phyloP scores from a whole-genome alignment of 176 grass and related monocot species.

The Saccharum spontaneum region DNA sequence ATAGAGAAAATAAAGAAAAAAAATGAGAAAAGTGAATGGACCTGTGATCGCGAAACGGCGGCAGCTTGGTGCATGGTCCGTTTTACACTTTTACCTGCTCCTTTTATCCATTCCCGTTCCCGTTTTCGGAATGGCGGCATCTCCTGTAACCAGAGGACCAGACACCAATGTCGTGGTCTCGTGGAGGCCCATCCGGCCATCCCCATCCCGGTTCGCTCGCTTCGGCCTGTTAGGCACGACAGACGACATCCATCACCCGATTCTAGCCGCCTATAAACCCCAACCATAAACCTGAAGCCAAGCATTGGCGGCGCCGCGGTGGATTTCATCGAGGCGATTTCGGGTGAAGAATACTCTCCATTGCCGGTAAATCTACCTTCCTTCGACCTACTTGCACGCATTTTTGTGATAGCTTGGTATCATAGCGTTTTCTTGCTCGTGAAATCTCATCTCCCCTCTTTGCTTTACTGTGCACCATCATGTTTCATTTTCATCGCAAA shows the following conservation, averaged over 20 bases:
- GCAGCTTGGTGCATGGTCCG: no score
- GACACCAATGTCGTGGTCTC: no score
- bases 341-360: not conserved
- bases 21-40: no score
- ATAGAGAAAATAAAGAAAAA: no score
- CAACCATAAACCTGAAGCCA: not conserved
- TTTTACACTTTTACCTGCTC: no score
- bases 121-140: no score
- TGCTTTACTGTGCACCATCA: not conserved
- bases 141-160: no score
- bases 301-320: not conserved
- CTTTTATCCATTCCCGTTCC: no score
- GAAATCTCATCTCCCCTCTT: not conserved
- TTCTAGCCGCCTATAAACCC: not conserved
- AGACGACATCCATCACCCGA: not conserved
- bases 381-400: not conserved
- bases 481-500: not conserved
- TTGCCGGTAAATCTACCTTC: not conserved
- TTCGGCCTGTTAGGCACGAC: no score
- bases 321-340: not conserved
- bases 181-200: no score
- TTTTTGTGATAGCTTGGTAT: not conserved
- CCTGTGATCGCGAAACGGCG: no score
- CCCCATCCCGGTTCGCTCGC: no score
- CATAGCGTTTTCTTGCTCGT: not conserved